Conservation (phyloP, 805 yeast species). For the Zygoascus tannicola region DNA sequence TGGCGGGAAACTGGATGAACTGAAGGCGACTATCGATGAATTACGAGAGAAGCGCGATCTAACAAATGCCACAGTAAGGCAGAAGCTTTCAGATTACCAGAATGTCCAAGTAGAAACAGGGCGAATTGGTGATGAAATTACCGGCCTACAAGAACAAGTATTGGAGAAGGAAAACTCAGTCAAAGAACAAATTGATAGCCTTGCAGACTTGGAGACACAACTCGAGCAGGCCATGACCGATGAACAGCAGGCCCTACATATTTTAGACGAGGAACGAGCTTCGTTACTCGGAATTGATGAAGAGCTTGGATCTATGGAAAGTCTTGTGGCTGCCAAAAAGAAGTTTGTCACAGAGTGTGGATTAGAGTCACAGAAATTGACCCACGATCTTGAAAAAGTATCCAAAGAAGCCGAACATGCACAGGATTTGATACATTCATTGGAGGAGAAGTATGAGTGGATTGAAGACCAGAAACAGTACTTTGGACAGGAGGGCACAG, state of each 20-base stretch:
- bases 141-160: slow-evolving; percentile 35
- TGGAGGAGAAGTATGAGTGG: slow-evolving; percentile 59
- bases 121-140: slow-evolving; percentile 51
- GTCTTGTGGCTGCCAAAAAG: slow-evolving; percentile 17
- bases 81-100: slow-evolving; percentile 48
- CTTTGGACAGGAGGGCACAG: slow-evolving; percentile 28
- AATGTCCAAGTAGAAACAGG: slow-evolving; percentile 60
- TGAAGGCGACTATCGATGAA: slow-evolving; percentile 30
- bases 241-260: slow-evolving; percentile 23
- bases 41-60: slow-evolving; percentile 31
- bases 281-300: slow-evolving; percentile 62
- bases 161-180: slow-evolving; percentile 30
- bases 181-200: slow-evolving; percentile 26
- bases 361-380: slow-evolving; percentile 20
- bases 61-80: slow-evolving; percentile 35
- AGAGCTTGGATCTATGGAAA: slow-evolving; percentile 50
- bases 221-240: slow-evolving; percentile 24
- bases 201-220: slow-evolving; percentile 25
- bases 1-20: slow-evolving; percentile 63
- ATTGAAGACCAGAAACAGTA: slow-evolving; percentile 49
- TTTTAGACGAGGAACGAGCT: slow-evolving; percentile 44
- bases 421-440: slow-evolving; percentile 32
- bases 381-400: slow-evolving; percentile 24
- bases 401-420: slow-evolving; percentile 12
- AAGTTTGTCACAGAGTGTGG: slow-evolving; percentile 21